phyloP scores from a whole-genome alignment of 108 stramenopile species.

The Pseudonitzschia multistriata region DNA sequence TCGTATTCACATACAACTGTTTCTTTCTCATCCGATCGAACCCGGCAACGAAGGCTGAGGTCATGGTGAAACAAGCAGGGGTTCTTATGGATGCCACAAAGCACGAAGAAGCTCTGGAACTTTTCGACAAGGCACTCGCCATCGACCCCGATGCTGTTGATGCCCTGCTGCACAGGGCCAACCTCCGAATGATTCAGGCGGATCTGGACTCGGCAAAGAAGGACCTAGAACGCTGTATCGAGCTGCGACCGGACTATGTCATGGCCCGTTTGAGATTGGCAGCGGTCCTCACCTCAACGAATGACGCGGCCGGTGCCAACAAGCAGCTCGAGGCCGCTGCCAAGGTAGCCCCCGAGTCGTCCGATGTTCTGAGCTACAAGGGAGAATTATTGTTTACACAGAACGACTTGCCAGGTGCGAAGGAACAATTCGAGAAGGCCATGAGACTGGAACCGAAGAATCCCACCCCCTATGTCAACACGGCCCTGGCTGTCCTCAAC shows the following conservation, averaged over 20 bases:
- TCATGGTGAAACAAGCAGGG: conserved; percentile 86
- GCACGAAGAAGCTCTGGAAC: conserved; percentile 60
- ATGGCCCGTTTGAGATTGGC: conserved; percentile 83
- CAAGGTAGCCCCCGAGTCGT: conserved; percentile 64
- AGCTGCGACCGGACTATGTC: conserved; percentile 78
- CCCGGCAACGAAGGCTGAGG: conserved; percentile 45
- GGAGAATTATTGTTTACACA: conserved; percentile 84
- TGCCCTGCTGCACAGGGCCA: conserved; percentile 85
- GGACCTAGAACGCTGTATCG: conserved; percentile 72
- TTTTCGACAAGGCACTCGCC: conserved; percentile 73
- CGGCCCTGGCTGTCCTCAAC: conserved; percentile 81
- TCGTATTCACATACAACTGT: background rate
- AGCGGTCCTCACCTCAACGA: conserved; percentile 72
- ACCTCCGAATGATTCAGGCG: conserved; percentile 78
- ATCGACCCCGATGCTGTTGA: conserved; percentile 77
- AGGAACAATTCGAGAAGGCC: conserved; percentile 76
- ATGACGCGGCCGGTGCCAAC: conserved; percentile 73
- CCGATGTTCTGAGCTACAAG: conserved; percentile 86
- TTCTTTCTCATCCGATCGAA: background rate
- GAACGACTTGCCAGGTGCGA: conserved; percentile 68
- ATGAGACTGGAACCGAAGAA: conserved; percentile 76
- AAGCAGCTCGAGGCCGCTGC: conserved; percentile 69
- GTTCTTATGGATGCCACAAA: conserved; percentile 84
- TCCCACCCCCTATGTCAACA: conserved; percentile 90
- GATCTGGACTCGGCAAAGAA: conserved; percentile 58